Evolutionary conservation across 257 asterid genomes (phyloP).

Genomic region (Petunia axillaris): DNA sequence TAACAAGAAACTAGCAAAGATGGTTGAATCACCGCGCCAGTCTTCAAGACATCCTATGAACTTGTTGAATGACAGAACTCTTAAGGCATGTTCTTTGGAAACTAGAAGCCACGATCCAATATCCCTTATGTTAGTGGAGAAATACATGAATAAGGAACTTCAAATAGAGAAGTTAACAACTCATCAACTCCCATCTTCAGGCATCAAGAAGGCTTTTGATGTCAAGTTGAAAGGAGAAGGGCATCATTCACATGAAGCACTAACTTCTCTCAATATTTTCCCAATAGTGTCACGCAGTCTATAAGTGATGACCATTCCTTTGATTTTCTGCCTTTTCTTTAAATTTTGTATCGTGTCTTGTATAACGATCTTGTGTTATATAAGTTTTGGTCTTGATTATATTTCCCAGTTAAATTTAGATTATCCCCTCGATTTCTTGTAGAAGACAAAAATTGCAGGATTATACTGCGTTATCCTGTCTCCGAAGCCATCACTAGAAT

Average conservation of each 20-base stretch:
- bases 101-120: conserved; percentile 67
- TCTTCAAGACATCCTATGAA: conserved; percentile 67
- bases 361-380: not conserved
- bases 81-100: conserved; percentile 84
- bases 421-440: not conserved
- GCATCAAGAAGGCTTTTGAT: conserved; percentile 75
- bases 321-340: not conserved
- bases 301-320: not conserved
- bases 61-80: conserved; percentile 66
- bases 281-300: too few relatives aligned
- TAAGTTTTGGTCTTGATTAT: not conserved
- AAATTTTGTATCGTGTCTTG: not conserved
- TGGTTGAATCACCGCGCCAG: conserved; percentile 42
- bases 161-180: conserved; percentile 75
- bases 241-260: conserved; percentile 53
- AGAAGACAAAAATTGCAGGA: too few relatives aligned
- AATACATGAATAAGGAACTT: conserved; percentile 79
- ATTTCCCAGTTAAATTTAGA: not conserved
- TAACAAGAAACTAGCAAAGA: not conserved
- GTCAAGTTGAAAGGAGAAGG: conserved; percentile 70
- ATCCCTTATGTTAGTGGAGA: conserved; percentile 65
- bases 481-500: not conserved
- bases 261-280: not conserved
- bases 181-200: conserved; percentile 50
- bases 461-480: not conserved